Conservation (phyloP, 129 eudicot genomes). For the Lactuca sativa region DNA sequence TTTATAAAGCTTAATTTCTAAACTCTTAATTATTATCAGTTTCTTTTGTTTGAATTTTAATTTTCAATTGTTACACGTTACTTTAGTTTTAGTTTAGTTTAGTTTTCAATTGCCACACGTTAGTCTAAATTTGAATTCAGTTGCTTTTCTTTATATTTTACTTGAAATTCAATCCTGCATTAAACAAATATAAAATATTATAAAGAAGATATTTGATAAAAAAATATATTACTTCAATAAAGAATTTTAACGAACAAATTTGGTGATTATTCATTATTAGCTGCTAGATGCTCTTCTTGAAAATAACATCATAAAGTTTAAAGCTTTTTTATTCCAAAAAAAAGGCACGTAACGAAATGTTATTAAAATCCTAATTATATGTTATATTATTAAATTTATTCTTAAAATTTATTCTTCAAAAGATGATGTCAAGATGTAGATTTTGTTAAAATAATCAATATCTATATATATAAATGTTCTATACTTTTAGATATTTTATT, state of each 20-base stretch:
- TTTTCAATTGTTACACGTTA: conserved; percentile 2
- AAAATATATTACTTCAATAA: background rate
- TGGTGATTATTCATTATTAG: conserved; percentile 17
- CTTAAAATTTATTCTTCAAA: background rate
- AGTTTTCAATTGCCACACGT: conserved; percentile 1
- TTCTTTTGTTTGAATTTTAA: background rate
- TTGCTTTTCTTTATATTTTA: conserved; percentile 12
- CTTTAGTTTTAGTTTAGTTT: conserved; percentile 11
- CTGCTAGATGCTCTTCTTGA: conserved; percentile 21
- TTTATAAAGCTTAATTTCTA: background rate
- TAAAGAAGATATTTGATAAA: background rate
- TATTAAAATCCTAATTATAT: background rate
- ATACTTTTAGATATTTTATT: background rate
- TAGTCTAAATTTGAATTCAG: background rate
- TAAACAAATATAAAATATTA: background rate
- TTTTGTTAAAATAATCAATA: background rate
- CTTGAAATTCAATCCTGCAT: background rate
- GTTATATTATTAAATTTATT: too few species aligned
- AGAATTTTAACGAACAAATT: background rate
- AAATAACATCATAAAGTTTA: conserved; percentile 13
- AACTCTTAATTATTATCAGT: background rate
- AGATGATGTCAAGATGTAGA: background rate
- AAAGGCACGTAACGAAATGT: conserved; percentile 20
- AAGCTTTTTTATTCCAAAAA: conserved; percentile 24
- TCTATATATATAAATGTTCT: background rate